Evolutionary conservation across 129 eudicot genomes (phyloP), one percentile per base, ranked within the genome.

Genomic region (Lactuca sativa): DNA sequence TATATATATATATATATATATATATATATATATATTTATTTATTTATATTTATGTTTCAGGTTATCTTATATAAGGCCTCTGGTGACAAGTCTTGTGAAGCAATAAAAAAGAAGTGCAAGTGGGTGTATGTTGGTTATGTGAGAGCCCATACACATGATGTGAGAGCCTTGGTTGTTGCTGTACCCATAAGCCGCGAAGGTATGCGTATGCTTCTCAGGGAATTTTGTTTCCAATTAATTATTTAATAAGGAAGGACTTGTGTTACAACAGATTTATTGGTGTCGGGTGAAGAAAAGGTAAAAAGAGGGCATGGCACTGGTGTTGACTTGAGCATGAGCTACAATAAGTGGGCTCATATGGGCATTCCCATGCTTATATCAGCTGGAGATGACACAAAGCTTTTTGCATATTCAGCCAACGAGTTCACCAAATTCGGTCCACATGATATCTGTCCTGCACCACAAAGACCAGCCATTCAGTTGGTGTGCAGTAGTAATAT

Each of bases 301-400:
- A 90, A 85, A 76, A 83, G 83, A 61, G 67, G 75, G 21, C 98
- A 95, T 62, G 69, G 84, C 32, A 73, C 3, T 25, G 30, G 30
- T 25, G 56, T 84, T 48, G 91, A 89, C 14, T 81, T 72, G 62
- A 85, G 30, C 9, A 9, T 0, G 12, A 1, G 96, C 79, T 95
- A 90, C 87, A 95, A 74, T 62, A 95, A 90, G 73, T 95, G 97
- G 99, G 99, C 99, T 37, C 95, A 87, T 66, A 62, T 77, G 34
- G 97, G 97, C 52, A 91, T 90, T 33, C 97, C 99, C 11, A 95
- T 95, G 99, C 99, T 95, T 63, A 81, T 95, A 32, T 95, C 99
- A 44, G 99, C 90, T 65, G 99, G 99, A 67, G 97, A 95, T 68
- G 99, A 95, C 59, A 80, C 99, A 31, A 95, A 86, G 77, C 89